phyloP scores from a whole-genome alignment of 2,329 filamentous ascomycete genomes.

The Colletotrichum viniferum region DNA sequence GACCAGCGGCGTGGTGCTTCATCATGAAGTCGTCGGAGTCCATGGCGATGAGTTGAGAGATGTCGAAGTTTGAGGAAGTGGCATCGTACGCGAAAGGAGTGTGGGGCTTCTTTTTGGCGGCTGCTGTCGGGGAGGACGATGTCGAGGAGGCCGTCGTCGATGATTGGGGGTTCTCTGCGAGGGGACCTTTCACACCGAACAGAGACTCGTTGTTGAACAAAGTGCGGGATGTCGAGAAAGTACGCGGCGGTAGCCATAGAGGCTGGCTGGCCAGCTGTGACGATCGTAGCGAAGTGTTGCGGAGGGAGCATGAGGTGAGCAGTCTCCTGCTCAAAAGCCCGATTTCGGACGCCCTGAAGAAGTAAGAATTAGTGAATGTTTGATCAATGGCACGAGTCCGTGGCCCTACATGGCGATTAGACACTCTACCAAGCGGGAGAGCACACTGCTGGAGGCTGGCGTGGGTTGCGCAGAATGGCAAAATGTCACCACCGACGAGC shows the following conservation, averaged over 20 bases:
- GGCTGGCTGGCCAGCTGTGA: conserved; percentile 3
- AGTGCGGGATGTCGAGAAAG: not conserved
- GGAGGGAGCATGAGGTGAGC: conserved; percentile 14
- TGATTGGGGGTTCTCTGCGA: not conserved
- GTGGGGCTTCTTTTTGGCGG: not conserved
- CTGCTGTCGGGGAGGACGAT: not conserved
- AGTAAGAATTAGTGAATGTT: not conserved
- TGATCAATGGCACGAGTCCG: not conserved
- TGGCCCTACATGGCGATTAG: not conserved
- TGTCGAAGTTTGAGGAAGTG: conserved; percentile 29
- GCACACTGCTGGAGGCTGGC: not conserved
- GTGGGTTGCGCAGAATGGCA: not conserved
- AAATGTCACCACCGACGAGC: not conserved
- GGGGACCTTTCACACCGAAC: not conserved
- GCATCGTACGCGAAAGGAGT: conserved; percentile 19
- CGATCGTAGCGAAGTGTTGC: not conserved
- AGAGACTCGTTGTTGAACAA: not conserved
- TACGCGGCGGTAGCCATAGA: not conserved
- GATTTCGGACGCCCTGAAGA: conserved; percentile 21
- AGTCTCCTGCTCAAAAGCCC: conserved; percentile 13
- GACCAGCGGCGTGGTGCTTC: conserved; percentile 11
- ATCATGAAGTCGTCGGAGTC: conserved; percentile 29
- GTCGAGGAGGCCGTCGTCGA: not conserved
- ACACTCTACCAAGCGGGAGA: not conserved
- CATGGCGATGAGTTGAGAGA: conserved; percentile 38